A percentile compares a stretch with the other conserved stretches of the same genome.
Evolutionary conservation across 1,284 basidiomycete genomes (phyloP).

Genomic region (Hymenochaete sp.): DNA sequence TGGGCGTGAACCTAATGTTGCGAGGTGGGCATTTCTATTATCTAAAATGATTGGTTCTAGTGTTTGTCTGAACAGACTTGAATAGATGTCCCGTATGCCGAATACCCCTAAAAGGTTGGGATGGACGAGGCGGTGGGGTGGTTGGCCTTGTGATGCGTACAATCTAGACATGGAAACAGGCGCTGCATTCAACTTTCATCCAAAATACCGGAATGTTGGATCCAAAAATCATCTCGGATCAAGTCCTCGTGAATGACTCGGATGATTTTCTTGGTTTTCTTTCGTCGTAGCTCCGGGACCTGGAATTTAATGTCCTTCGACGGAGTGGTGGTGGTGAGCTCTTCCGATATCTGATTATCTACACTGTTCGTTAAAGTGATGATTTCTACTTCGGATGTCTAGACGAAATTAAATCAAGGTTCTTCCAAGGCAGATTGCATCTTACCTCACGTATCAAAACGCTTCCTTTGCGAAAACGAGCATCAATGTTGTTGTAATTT

Average conservation of each 20-base stretch:
- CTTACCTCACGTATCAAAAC: conserved; percentile 63
- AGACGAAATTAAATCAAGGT: background rate
- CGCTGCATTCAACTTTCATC: background rate
- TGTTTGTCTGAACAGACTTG: no score
- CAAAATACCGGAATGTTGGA: no score
- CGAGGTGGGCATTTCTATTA: conserved; percentile 33
- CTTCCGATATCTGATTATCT: no score
- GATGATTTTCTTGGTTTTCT: conserved; percentile 5
- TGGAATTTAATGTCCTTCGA: background rate
- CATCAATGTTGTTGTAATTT: conserved; percentile 79
- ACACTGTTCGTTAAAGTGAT: background rate
- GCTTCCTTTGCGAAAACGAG: conserved; percentile 81
- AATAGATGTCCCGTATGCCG: conserved; percentile 62
- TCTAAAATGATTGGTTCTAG: background rate
- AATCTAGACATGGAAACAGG: conserved; percentile 23
- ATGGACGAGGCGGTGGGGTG: conserved; percentile 55
- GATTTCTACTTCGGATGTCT: no score
- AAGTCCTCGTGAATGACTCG: conserved; percentile 15
- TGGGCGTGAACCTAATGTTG: conserved; percentile 31
- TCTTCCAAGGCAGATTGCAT: no score
- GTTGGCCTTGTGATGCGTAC: conserved; percentile 46
- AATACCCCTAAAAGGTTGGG: conserved; percentile 52
- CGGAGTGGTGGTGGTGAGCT: no score
- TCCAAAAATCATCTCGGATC: conserved; percentile 16
- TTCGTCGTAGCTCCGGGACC: background rate